Percentiles rank a stretch among this genome's conserved stretches.
phyloP scores from a whole-genome alignment of 2,329 filamentous ascomycete species.

The Neonectria neomacrospora region DNA sequence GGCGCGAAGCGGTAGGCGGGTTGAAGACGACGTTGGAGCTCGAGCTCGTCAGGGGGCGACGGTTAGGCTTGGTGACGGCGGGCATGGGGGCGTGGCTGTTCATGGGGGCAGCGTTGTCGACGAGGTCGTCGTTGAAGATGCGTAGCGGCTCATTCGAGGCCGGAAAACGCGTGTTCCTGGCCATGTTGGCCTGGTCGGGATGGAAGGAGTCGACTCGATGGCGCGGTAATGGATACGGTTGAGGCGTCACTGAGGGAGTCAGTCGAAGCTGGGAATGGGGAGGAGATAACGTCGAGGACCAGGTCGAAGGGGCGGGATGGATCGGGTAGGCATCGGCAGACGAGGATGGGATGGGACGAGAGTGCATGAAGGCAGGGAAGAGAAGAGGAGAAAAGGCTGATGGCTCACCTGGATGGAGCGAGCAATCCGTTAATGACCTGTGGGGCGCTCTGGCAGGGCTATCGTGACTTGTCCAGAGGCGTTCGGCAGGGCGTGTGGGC shows the following conservation, averaged over 20 bases:
- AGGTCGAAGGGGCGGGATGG: conserved; percentile 36
- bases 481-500: conserved; percentile 40
- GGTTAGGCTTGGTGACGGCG: conserved; percentile 58
- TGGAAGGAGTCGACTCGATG: conserved; percentile 32
- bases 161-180: conserved; percentile 61
- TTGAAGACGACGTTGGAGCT: conserved; percentile 75
- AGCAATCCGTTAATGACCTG: conserved; percentile 41
- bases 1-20: conserved; percentile 64
- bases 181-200: conserved; percentile 59
- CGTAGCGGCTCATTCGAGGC: conserved; percentile 60
- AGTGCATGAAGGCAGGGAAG: conserved; percentile 42
- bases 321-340: conserved; percentile 39
- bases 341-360: conserved; percentile 38
- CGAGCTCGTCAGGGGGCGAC: conserved; percentile 60
- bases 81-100: conserved; percentile 69
- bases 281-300: conserved; percentile 36
- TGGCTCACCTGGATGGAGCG: conserved; percentile 42
- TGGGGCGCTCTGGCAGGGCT: conserved; percentile 44
- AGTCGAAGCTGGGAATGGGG: conserved; percentile 33
- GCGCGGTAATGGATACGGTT: conserved; percentile 19
- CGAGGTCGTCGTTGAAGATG: conserved; percentile 65
- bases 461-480: conserved; percentile 39
- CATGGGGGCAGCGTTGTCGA: conserved; percentile 58
- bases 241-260: conserved; percentile 25
- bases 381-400: conserved; percentile 34